Evolutionary conservation across 345 rosid species (phyloP).

Genomic region (Turritis glabra): DNA sequence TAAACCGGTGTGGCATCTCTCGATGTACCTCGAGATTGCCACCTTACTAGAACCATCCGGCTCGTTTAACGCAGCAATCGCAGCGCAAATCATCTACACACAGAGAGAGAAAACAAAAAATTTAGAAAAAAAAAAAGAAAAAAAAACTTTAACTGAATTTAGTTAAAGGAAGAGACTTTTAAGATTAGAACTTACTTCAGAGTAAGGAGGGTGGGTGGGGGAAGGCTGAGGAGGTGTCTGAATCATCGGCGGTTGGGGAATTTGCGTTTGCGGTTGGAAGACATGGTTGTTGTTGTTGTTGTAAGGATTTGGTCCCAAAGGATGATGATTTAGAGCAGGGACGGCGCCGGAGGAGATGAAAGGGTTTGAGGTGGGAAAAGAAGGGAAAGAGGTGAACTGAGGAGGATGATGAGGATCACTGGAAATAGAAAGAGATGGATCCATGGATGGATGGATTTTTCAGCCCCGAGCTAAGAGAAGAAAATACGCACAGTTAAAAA

Average conservation of each 20-base stretch:
- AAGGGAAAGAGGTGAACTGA: slow-evolving; percentile 9
- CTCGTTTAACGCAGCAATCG: slow-evolving; percentile 68
- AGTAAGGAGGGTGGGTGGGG: slow-evolving; percentile 23
- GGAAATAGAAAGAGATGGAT: slow-evolving; percentile 32
- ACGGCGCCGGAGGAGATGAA: neutral
- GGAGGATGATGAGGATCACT: slow-evolving; percentile 24
- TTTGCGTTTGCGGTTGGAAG: slow-evolving; percentile 13
- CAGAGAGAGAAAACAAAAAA: too few species aligned
- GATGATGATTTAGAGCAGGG: neutral
- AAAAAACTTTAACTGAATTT: neutral
- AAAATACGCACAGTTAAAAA: slow-evolving; percentile 8
- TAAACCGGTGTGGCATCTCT: slow-evolving; percentile 46
- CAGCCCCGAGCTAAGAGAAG: neutral
- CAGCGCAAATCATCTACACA: slow-evolving; percentile 68
- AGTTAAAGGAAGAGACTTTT: neutral
- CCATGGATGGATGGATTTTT: slow-evolving; percentile 24
- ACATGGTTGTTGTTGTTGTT: slow-evolving; percentile 3
- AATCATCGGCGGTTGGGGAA: neutral
- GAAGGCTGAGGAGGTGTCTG: neutral
- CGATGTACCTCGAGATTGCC: slow-evolving; percentile 73
- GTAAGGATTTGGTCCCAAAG: neutral
- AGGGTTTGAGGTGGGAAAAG: neutral
- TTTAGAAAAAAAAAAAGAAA: neutral
- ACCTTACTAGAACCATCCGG: slow-evolving; percentile 74
- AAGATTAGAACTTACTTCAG: slow-evolving; percentile 21